phyloP scores from a whole-genome alignment of 2,329 filamentous ascomycete genomes.

The Gaeumannomyces tritici region DNA sequence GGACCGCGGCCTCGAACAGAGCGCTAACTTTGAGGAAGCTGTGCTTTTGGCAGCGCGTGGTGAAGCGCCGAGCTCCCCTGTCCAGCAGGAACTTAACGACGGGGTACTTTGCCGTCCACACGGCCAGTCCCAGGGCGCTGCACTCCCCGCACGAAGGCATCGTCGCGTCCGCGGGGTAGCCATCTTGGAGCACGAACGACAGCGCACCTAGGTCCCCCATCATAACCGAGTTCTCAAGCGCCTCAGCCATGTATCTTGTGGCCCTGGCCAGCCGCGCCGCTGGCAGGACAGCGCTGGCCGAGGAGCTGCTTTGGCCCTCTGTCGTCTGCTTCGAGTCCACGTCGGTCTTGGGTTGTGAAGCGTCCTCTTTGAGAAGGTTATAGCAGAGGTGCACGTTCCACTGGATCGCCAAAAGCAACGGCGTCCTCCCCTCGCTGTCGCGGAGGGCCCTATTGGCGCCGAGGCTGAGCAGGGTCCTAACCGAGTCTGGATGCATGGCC shows the following conservation, averaged over 20 bases:
- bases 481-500: not conserved
- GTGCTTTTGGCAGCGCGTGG: not conserved
- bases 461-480: not conserved
- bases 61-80: slow-evolving; percentile 4
- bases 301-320: not conserved
- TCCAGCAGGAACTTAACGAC: slow-evolving; percentile 4
- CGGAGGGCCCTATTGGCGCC: not conserved
- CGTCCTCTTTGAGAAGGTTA: not conserved
- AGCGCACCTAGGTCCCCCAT: not conserved
- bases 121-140: not conserved
- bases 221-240: not conserved
- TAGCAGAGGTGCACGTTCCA: not conserved
- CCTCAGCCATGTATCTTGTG: not conserved
- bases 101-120: not conserved
- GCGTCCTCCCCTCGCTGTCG: not conserved
- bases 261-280: not conserved
- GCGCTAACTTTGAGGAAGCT: not conserved
- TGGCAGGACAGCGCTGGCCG: not conserved
- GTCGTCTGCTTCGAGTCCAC: too few species aligned
- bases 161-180: not conserved
- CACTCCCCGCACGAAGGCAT: slow-evolving; percentile 2
- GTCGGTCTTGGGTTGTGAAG: too few species aligned
- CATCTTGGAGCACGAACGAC: not conserved
- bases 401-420: not conserved
- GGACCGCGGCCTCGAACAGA: not conserved